Evolutionary conservation across 2,329 filamentous ascomycete species (phyloP), one percentile per base, ranked within the genome.

Genomic region (Aspergillus tanneri): DNA sequence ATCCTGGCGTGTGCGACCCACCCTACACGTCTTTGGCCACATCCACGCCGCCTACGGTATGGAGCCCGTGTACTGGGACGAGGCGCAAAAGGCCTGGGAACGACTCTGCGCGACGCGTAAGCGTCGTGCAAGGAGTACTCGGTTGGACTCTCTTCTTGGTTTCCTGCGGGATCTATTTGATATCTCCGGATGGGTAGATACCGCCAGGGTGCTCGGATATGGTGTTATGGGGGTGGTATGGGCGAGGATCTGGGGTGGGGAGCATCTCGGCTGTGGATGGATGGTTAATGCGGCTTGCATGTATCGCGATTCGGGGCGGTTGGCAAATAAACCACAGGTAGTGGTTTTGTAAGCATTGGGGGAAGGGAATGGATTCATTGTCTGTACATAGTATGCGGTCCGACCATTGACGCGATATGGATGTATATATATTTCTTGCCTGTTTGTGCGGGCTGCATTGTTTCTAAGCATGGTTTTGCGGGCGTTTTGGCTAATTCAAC

Each of bases 11-110:
- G 82, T 90, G 9, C 83, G 81, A 53, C 90, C 90, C 0, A 75
- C 75, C 10, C 72, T 95, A 11, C 89, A 95, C 67, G 79, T 95
- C 39, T 95, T 93, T 65, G 90, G 90, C 1, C 90, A 96, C 68
- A 80, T 91, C 19, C 90, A 96, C 71, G 86, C 79, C 62, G 87
- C 83, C 7, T 80, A 86, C 37, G 90, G 90, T 12, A 75, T 74
- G 35, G 83, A 90, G 60, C 69, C 83, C 0, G 77, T 87, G 8
- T 86, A 82, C 69, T 95, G 87, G 77, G 88, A 93, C 66, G 79
- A 83, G 21, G 80, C 82, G 50, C 88, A 95, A 68, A 72, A 72
- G 24, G 79, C 80, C 2, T 90, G 89, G 69, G 88, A 92, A 69
- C 73, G 75, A n/a, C 75, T 89, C 19, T 75, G 79, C 62, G 63